Evolutionary conservation across 495 filamentous ascomycete species (phyloP), one percentile per base, ranked within the genome.

Genomic region (Penicillium desertorum): DNA sequence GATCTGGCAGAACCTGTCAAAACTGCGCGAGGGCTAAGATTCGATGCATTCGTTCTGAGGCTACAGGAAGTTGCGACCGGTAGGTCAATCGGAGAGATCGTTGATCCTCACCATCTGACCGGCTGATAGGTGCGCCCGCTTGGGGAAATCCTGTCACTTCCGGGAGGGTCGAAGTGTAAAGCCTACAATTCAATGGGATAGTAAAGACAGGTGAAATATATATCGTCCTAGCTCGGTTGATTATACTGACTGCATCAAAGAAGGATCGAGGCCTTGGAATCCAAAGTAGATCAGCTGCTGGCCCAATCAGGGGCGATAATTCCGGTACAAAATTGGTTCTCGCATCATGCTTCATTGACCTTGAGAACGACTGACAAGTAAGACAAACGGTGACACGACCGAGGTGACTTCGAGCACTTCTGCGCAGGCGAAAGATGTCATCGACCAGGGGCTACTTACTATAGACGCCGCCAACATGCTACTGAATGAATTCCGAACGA

Each of bases 1-100:
- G n/a, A 11, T 30, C 27, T 29, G 23, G 14, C 9, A 61, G 56
- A 69, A 69, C 34, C 27, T 73, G 54, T 66, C 51, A 57, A 20
- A 66, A 54, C 25, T 66, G 60, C 51, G 63, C 61, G 14, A 58
- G 37, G 23, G 63, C 63, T 36, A 66, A 66, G 51, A 63, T 63
- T 32, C 51, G 60, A 17, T 63, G 63, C 43, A 23, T 62, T n/a
- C 59, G 62, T 2, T 8, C 27, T 3, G 54, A 37, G 14, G 11
- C 41, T 16, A 20, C 50, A 30, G 27, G 45, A 9, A 54, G 44
- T 30, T 61, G 62, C 52, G 59, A 61, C 32, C 50, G 56, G 62
- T 64, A 11, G 27, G 45, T 45, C 19, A 44, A 6, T 16, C 17
- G 7, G 27, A 12, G 7, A 47, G 1, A 29, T 14, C 14, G 45